A percentile compares a stretch with the other conserved stretches of the same genome.
phyloP scores from a whole-genome alignment of 2,329 filamentous ascomycete genomes.

The Trichoderma atrobrunneum region DNA sequence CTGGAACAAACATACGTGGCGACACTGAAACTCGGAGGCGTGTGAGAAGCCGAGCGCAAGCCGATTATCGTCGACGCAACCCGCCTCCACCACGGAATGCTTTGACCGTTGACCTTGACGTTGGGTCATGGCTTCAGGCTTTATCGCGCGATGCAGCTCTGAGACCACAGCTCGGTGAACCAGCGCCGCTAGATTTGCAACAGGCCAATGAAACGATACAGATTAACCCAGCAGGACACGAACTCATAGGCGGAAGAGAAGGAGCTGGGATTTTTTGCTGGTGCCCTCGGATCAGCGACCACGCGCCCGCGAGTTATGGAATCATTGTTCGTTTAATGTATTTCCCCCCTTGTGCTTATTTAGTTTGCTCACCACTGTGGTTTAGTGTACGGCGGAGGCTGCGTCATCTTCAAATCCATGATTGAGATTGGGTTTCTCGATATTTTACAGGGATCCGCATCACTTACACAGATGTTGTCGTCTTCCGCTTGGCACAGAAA shows the following conservation, averaged over 20 bases:
- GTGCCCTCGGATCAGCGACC: constrained; percentile 1
- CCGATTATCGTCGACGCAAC: constrained; percentile 11
- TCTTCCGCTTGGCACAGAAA: constrained; percentile 8
- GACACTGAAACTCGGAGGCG: constrained; percentile 7
- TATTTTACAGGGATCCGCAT: background rate
- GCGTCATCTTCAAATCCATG: constrained; percentile 14
- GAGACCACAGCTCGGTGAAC: background rate
- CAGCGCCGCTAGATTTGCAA: background rate
- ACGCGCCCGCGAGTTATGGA: constrained; percentile 1
- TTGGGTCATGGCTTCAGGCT: constrained; percentile 11
- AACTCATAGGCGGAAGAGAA: background rate
- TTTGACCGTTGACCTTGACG: constrained; percentile 5
- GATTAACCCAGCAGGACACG: too few species aligned
- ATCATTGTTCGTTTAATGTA: background rate
- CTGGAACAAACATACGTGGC: constrained; percentile 5
- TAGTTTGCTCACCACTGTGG: background rate
- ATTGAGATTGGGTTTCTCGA: constrained; percentile 10
- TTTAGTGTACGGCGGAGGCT: constrained; percentile 5
- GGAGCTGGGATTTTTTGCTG: background rate
- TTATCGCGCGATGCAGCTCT: background rate
- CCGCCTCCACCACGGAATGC: constrained; percentile 3
- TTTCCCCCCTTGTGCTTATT: background rate
- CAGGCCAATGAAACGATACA: background rate
- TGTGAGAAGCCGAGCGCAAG: constrained; percentile 7
- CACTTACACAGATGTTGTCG: constrained; percentile 13